Conservation (phyloP, 1,284 basidiomycete genomes). For the Cutaneotrichosporon sp. region DNA sequence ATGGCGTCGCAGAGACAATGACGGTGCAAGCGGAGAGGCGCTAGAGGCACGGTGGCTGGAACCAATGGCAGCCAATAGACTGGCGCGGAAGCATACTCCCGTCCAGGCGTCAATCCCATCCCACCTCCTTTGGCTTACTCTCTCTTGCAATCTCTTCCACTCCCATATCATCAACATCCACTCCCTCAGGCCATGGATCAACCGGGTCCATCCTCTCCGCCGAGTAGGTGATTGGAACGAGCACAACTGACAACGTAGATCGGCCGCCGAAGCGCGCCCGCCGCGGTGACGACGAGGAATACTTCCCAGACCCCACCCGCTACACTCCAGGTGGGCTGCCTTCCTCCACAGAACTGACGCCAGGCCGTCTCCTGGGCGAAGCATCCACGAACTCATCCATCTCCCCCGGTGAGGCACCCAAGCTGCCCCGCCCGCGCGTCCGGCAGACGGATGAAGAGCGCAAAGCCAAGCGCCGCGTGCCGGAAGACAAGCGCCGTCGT, state of each 20-base stretch:
- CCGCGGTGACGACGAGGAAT: not conserved
- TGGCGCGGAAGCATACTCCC: not conserved
- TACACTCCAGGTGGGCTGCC: not conserved
- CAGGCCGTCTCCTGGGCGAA: not conserved
- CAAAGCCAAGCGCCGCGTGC: slow-evolving; percentile 1
- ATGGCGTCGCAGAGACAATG: too few relatives aligned
- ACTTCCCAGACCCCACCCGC: not conserved
- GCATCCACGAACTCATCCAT: not conserved
- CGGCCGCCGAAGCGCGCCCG: not conserved
- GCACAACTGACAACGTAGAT: not conserved
- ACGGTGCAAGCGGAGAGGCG: too few relatives aligned
- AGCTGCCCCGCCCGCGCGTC: not conserved
- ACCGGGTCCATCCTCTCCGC: not conserved
- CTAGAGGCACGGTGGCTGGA: too few relatives aligned
- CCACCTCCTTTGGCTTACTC: not conserved
- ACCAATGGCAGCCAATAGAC: not conserved
- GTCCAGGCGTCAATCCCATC: not conserved
- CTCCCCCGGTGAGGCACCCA: not conserved
- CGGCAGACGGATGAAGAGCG: slow-evolving; percentile 3
- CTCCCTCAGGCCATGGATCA: not conserved
- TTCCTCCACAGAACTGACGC: not conserved
- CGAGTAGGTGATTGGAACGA: not conserved
- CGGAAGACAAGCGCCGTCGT: slow-evolving; percentile 3
- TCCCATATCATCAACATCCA: not conserved
- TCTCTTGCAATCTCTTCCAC: not conserved